These are phyloP conservation scores for Cystobasidium onofrii DNA, from an alignment of 768 basidiomycete genomes.

Conservation along the genomic window DNA sequence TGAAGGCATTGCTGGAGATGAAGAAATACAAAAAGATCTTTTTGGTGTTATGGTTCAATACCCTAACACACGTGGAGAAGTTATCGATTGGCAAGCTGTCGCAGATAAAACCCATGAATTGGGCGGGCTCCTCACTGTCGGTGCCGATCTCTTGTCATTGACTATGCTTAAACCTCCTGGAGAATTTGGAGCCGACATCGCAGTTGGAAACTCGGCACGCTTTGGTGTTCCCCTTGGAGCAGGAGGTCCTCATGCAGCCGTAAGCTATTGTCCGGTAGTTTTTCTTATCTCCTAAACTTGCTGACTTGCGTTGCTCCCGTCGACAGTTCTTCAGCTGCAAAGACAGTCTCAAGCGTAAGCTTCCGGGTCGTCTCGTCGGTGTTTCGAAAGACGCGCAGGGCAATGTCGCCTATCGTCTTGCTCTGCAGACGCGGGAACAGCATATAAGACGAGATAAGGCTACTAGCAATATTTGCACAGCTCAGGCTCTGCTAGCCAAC, in stretches of 20 bases:
- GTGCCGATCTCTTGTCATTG: constrained; percentile 84
- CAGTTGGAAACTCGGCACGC: constrained; percentile 85
- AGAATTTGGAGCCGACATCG: constrained; percentile 97
- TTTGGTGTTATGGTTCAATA: constrained; percentile 90
- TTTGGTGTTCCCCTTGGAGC: constrained; percentile 97
- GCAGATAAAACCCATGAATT: constrained; percentile 61
- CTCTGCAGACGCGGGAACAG: constrained; percentile 72
- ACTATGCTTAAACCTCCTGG: constrained; percentile 90
- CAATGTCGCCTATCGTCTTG: constrained; percentile 78
- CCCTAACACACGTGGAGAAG: constrained; percentile 75
- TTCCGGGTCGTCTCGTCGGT: constrained; percentile 96
- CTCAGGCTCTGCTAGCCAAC: constrained; percentile 93
- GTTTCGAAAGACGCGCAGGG: constrained; percentile 76
- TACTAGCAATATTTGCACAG: constrained; percentile 96
- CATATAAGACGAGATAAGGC: constrained; percentile 90
- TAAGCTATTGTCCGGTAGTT: background rate
- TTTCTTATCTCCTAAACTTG: background rate
- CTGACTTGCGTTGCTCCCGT: background rate
- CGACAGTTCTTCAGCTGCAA: constrained; percentile 82
- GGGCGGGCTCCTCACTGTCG: constrained; percentile 75
- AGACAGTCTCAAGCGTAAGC: constrained; percentile 86
- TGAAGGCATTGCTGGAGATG: constrained; percentile 35
- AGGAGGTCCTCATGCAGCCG: constrained; percentile 88
- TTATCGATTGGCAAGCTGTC: constrained; percentile 64
- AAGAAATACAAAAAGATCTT: constrained; percentile 56